Evolutionary conservation across 305 asterid genomes (phyloP), one percentile per base, ranked within the genome.

Genomic region (Ajuga reptans): DNA sequence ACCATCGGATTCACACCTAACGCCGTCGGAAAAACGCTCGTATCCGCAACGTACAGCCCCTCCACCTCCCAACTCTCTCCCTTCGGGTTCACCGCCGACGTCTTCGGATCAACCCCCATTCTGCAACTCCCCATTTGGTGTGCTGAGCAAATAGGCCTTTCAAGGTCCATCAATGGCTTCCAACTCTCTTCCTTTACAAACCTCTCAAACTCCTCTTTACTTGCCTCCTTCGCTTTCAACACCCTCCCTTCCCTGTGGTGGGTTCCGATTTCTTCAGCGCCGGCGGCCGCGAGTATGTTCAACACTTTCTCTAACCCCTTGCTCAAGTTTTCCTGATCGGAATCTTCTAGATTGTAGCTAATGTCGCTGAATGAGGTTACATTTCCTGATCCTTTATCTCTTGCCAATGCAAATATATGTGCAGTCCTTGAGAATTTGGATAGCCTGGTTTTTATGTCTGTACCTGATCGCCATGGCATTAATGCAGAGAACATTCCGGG

Each of bases 101-200:
- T 77, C 27, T 46, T 59, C 7, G 86, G 77, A 8, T 82, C 82
- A 11, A 78, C 75, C 57, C 96, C 96, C 96, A 90, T 90, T 65
- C 89, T 49, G 51, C 96, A 87, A 73, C 96, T 90, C 41, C 96
- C 96, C 96, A 87, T 90, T 73, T 90, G 96, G 66, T 90, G 96
- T 1, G 95, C 96, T 6, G 96, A 90, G 76, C 90, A 82, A 7
- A 90, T 56, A 1, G 88, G 85, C 6, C 75, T 62, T 10, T 81
- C 75, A 14, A 83, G 78, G 18, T 82, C 69, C 58, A 64, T 76
- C 66, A 90, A 31, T 6, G 82, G 50, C 76, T 83, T 74, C 17
- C 66, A 66, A 43, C 91, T 85, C 69, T 90, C 95, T 76, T 78
- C 82, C 47, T 36, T 77, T 64, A 87, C 84, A 39, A 87, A 87